Evolutionary conservation across 768 basidiomycete genomes (phyloP), one percentile per base, ranked within the genome.

Genomic region (Sistotremastrum niveocremeum): DNA sequence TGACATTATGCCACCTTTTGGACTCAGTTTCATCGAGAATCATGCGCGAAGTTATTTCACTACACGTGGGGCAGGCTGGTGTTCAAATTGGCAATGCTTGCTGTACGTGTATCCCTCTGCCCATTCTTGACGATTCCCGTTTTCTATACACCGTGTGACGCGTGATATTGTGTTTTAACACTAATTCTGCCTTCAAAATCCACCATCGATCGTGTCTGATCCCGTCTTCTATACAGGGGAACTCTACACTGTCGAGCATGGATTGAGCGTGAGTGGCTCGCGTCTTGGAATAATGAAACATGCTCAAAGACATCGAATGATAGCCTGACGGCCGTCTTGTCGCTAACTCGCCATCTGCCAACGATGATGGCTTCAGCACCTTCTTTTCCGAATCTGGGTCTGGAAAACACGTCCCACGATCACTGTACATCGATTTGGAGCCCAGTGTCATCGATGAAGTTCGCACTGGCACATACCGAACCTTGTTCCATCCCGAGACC

Each of bases 41-140:
- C 65, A 88, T 88, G 85, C 83, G 85, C 74, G 85, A 88, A 83
- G 91, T 97, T 67, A 94, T 95, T 73, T 94, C 89, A 56, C 75
- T 97, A 62, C 90, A 97, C 69, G 93, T 98, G 63, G 94, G 94
- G 60, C 95, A 99, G 73, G 95, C 94, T 61, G 91, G 90, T 80
- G 84, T 87, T 57, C 87, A 90, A 73, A 86, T 90, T 59, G 93
- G 94, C 61, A 98, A 98, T 66, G 94, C 95, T 61, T 99, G 91
- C 70, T 95, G 94, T 89, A 69, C 73, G 87, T 84, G 31, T 47
- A 53, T 52, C 30, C 40, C 37, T 53, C 52, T 49, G 12, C n/a
- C 10, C 33, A 20, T 20, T 56, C 48, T 48, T 41, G 4, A 54
- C 50, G 37, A 42, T 54, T 51, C 51, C 46, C 39, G 33, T 39